Percentiles rank a stretch among this genome's conserved stretches.
These are phyloP conservation scores for Thelephora terrestris DNA, from an alignment of 1,284 basidiomycete species.

Conservation along the genomic window DNA sequence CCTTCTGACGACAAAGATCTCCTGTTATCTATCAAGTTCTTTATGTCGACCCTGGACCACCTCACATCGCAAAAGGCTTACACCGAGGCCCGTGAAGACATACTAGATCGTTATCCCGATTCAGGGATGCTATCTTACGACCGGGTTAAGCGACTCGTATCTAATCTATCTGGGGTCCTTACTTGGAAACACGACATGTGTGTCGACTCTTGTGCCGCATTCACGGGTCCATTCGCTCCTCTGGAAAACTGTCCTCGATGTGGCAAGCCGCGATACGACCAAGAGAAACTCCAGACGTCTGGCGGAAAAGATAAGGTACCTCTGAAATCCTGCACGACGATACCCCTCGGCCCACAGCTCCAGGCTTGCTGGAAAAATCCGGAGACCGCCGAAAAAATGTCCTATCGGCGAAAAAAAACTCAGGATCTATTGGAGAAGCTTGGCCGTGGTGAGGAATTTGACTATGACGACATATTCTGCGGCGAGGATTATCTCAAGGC, in stretches of 20 bases:
- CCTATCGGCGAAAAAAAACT: slow-evolving; percentile 9
- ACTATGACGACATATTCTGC: slow-evolving; percentile 7
- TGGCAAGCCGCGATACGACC: slow-evolving; percentile 15
- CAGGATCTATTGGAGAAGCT: slow-evolving; percentile 9
- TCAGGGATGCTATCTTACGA: slow-evolving; percentile 16
- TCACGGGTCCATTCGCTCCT: slow-evolving; percentile 16
- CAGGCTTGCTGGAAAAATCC: slow-evolving; percentile 12
- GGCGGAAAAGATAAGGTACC: slow-evolving; percentile 7
- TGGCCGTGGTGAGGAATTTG: slow-evolving; percentile 5
- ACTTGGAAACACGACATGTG: slow-evolving; percentile 22
- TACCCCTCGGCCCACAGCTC: slow-evolving; percentile 18
- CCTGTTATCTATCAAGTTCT: slow-evolving; percentile 6
- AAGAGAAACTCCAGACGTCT: slow-evolving; percentile 8
- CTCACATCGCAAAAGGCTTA: too few relatives aligned
- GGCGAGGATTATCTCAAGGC: slow-evolving; percentile 14
- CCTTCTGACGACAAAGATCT: too few relatives aligned
- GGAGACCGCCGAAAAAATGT: slow-evolving; percentile 10
- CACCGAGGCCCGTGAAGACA: slow-evolving; percentile 3
- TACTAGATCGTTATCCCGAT: slow-evolving; percentile 11
- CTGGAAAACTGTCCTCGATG: slow-evolving; percentile 17
- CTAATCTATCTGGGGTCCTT: slow-evolving; percentile 17
- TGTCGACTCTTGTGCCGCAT: slow-evolving; percentile 19
- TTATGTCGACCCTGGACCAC: slow-evolving; percentile 1
- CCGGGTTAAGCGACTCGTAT: slow-evolving; percentile 13
- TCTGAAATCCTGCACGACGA: slow-evolving; percentile 15